These are phyloP conservation scores for Houttuynia cordata DNA, from an alignment of 164 flowering plant genomes.

Conservation along the genomic window DNA sequence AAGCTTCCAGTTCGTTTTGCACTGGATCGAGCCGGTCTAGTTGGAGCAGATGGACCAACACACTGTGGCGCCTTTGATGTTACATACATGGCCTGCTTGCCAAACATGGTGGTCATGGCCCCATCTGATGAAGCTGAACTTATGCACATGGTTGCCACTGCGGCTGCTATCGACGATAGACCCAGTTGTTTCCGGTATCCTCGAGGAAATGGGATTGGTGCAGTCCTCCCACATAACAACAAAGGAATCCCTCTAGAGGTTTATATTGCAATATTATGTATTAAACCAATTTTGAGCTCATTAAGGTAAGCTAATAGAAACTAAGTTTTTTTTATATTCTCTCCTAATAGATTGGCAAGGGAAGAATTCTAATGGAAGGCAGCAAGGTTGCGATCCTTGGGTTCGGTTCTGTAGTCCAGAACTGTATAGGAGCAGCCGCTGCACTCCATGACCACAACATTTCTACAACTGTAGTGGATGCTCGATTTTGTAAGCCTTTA, in stretches of 20 bases:
- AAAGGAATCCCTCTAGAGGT: slow-evolving; percentile 84
- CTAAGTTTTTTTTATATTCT: slow-evolving; percentile 2
- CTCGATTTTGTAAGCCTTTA: slow-evolving; percentile 86
- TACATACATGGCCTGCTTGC: slow-evolving; percentile 90
- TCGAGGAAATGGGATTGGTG: slow-evolving; percentile 79
- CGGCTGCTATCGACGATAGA: slow-evolving; percentile 74
- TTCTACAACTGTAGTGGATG: slow-evolving; percentile 62
- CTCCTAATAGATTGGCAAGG: slow-evolving; percentile 64
- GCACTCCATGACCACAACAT: slow-evolving; percentile 33
- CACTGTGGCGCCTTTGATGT: slow-evolving; percentile 95
- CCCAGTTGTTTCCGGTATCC: slow-evolving; percentile 92
- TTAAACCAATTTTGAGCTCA: not conserved
- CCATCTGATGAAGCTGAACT: slow-evolving; percentile 85
- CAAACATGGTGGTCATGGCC: slow-evolving; percentile 96
- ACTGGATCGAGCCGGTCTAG: slow-evolving; percentile 82
- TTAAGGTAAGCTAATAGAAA: not conserved
- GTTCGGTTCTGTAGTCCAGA: slow-evolving; percentile 66
- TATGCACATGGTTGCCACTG: slow-evolving; percentile 92
- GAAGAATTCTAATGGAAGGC: slow-evolving; percentile 73
- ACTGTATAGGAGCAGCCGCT: slow-evolving; percentile 54
- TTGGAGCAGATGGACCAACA: slow-evolving; percentile 96
- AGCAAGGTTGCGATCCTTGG: slow-evolving; percentile 69
- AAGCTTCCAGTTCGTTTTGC: slow-evolving; percentile 89
- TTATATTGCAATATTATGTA: not conserved
- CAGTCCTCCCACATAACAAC: slow-evolving; percentile 41